Evolutionary conservation across 192 early-diverging fungal species (phyloP), one percentile per base, ranked within the genome.

Genomic region (Coemansia aciculifera): DNA sequence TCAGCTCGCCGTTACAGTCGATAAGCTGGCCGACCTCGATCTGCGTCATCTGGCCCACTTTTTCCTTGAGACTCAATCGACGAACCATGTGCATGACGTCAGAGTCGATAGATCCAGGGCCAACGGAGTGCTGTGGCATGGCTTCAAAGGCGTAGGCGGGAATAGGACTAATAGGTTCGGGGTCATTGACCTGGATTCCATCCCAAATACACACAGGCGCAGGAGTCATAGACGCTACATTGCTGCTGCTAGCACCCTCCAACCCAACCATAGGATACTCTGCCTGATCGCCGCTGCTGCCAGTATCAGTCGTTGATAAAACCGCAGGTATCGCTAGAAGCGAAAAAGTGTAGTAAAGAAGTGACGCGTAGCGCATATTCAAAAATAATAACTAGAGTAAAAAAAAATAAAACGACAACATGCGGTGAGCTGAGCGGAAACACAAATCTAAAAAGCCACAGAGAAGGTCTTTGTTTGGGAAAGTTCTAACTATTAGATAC

Each of bases 1-100:
- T 40, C 39, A 40, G 39, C 13, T 40, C 39, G 39, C 39, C 39
- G 13, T 40, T 40, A 10, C 39, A 40, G 39, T 40, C 39, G 39
- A 40, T 40, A 40, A 40, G 10, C 39, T 40, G 39, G 10, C 39
- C 39, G 10, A 40, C 39, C 39, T 40, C 39, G 39, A 40, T 40
- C 39, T 40, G 39, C 39, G 39, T 40, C 89, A 90, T 88, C 46
- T 90, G 89, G 11, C 89, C 89, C 19, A 85, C 83, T 54, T 89
- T 85, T 32, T 89, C 85, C 48, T 69, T 67, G 4, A 89, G 37
- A 0, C 73, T 84, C 78, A 90, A 69, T 4, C 54, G 62, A n/a
- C 61, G 31, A 7, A 86, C 75, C 56, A 89, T 68, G 3, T 32
- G 49, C 15, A 31, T 51, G 37, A 90, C 80, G 49, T 87, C 89